These are phyloP conservation scores for Bothia castanella DNA, from an alignment of 1,284 basidiomycete species.

Conservation along the genomic window DNA sequence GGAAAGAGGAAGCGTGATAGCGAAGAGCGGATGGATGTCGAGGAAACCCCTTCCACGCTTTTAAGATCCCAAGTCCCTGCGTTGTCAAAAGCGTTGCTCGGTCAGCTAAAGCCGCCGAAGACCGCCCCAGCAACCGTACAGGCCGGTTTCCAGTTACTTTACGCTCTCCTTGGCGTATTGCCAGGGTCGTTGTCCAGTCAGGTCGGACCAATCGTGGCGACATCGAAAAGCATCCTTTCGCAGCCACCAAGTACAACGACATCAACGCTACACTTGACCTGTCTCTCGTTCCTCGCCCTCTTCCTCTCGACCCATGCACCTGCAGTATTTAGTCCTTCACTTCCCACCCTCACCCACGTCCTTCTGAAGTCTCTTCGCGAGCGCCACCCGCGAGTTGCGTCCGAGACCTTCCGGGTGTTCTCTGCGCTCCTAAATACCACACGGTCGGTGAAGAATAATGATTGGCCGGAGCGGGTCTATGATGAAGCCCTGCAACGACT, in stretches of 20 bases:
- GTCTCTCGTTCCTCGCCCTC: conserved; percentile 78
- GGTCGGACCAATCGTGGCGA: conserved; percentile 57
- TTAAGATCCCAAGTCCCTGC: conserved; percentile 72
- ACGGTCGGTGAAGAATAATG: conserved; percentile 55
- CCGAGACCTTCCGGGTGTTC: conserved; percentile 81
- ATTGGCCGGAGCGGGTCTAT: conserved; percentile 72
- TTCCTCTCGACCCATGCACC: conserved; percentile 83
- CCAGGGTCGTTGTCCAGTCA: conserved; percentile 80
- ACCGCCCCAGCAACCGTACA: conserved; percentile 78
- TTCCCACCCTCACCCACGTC: conserved; percentile 66
- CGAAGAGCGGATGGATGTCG: conserved; percentile 67
- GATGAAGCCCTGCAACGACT: conserved; percentile 70
- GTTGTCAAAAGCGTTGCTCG: conserved; percentile 78
- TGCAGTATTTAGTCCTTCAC: conserved; percentile 55
- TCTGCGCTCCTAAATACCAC: conserved; percentile 64
- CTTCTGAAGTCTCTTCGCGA: conserved; percentile 71
- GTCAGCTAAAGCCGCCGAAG: conserved; percentile 80
- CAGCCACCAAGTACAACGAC: conserved; percentile 65
- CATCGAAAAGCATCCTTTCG: conserved; percentile 59
- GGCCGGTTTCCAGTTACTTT: conserved; percentile 78
- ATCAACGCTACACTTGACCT: conserved; percentile 73
- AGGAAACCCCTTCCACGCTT: conserved; percentile 71
- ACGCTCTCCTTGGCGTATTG: conserved; percentile 74
- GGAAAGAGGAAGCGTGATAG: conserved; percentile 79
- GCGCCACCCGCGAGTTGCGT: conserved; percentile 70